phyloP scores from a whole-genome alignment of 495 filamentous ascomycete species.

The Penicillium atrosanguineum region DNA sequence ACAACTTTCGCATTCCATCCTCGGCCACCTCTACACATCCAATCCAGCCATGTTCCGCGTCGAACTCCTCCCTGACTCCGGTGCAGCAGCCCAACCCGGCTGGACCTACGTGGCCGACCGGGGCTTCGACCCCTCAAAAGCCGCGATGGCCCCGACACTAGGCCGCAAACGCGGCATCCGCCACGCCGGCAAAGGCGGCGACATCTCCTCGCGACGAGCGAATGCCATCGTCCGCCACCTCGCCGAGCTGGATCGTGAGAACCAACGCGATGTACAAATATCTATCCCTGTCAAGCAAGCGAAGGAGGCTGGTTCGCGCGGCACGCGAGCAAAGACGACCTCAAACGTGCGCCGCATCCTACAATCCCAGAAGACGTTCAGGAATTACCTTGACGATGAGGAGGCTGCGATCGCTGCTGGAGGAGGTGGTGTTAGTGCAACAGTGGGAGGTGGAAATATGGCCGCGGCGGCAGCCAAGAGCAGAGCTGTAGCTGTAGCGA shows the following conservation, averaged over 20 bases:
- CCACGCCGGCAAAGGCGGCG: constrained; percentile 49
- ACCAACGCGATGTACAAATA: constrained; percentile 67
- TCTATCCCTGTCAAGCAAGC: constrained; percentile 54
- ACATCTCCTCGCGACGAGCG: constrained; percentile 71
- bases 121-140: constrained; percentile 59
- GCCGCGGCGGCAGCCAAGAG: constrained; percentile 31
- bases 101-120: constrained; percentile 86
- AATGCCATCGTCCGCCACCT: constrained; percentile 74
- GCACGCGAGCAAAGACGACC: constrained; percentile 60
- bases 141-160: constrained; percentile 52
- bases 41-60: constrained; percentile 55
- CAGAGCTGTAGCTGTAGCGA: constrained; percentile 10
- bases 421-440: constrained; percentile 6
- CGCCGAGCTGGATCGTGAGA: constrained; percentile 78
- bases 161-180: constrained; percentile 65
- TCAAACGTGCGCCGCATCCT: constrained; percentile 85
- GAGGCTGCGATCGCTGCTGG: constrained; percentile 56
- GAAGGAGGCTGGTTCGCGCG: constrained; percentile 48
- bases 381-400: constrained; percentile 88
- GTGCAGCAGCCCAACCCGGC: constrained; percentile 67
- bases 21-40: not conserved
- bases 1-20: constrained; percentile 3
- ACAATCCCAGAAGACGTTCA: constrained; percentile 87
- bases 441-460: constrained; percentile 23
- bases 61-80: constrained; percentile 70